A percentile compares a stretch with the other conserved stretches of the same genome.
phyloP scores from a whole-genome alignment of 306 rosid genomes.

The Cucurbita argyrosperma region DNA sequence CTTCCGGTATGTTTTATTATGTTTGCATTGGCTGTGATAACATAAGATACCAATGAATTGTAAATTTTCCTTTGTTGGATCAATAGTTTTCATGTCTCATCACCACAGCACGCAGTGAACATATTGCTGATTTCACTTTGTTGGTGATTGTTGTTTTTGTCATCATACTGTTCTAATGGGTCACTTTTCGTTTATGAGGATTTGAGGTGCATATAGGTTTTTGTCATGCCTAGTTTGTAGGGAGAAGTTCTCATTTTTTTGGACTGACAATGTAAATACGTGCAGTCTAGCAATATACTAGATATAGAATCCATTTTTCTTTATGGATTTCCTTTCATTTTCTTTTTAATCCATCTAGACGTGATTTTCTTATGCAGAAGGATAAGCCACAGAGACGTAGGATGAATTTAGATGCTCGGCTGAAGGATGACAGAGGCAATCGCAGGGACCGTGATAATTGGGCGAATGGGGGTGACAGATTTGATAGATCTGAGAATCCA shows the following conservation, averaged over 20 bases:
- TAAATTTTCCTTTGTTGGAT: background rate
- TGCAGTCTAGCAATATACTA: background rate
- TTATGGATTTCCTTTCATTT: background rate
- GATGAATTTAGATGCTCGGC: conserved; percentile 50
- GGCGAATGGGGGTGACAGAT: conserved; percentile 49
- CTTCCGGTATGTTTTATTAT: conserved; percentile 35
- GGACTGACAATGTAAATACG: background rate
- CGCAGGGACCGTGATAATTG: conserved; percentile 67
- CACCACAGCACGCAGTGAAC: background rate
- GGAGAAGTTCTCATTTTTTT: background rate
- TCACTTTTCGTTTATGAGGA: background rate
- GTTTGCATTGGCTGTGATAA: background rate
- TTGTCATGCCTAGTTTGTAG: background rate
- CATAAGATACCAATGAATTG: background rate
- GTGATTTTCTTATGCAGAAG: conserved; percentile 30
- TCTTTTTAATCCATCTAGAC: background rate
- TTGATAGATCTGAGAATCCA: conserved; percentile 46
- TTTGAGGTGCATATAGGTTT: background rate
- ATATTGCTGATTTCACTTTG: background rate
- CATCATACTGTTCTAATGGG: background rate
- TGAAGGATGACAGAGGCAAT: conserved; percentile 85
- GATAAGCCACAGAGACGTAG: conserved; percentile 66
- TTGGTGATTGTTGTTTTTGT: background rate
- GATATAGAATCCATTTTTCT: background rate
- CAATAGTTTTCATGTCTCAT: background rate